Conservation (phyloP, 345 rosid genomes). For the Ailanthus altissimus region DNA sequence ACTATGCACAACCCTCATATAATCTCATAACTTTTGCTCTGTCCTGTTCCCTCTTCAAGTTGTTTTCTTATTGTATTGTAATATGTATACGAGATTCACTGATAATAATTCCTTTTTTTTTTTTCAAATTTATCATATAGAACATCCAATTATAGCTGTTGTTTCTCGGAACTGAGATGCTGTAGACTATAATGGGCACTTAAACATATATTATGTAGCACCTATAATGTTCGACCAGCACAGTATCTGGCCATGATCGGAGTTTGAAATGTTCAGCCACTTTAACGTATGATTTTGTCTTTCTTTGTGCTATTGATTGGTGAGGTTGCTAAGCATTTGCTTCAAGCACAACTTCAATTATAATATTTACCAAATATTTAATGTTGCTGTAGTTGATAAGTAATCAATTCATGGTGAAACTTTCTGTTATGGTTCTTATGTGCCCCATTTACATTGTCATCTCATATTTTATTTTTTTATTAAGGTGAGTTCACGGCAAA, state of each 20-base stretch:
- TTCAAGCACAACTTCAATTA: not conserved
- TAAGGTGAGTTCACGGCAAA: slow-evolving; percentile 87
- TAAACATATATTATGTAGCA: not conserved
- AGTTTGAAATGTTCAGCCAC: not conserved
- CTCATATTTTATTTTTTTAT: slow-evolving; percentile 20
- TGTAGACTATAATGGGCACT: not conserved
- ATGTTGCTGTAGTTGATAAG: not conserved
- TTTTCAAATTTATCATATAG: not conserved
- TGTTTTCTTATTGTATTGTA: not conserved
- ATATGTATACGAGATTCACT: not conserved
- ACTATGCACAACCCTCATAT: not conserved
- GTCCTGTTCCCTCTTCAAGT: not conserved
- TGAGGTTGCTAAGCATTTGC: not conserved
- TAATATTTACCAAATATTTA: not conserved
- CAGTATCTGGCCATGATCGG: not conserved
- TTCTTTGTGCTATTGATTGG: not conserved
- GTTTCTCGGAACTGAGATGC: not conserved
- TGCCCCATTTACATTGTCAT: slow-evolving; percentile 14
- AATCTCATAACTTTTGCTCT: no score
- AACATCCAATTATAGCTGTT: not conserved
- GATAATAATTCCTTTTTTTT: no score
- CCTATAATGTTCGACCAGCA: not conserved
- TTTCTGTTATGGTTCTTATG: not conserved
- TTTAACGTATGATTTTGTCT: slow-evolving; percentile 8
- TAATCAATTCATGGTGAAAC: not conserved